Base-by-base conservation (phyloP, 2,329 filamentous ascomycete genomes). In the Alternaria dauci region DNA sequence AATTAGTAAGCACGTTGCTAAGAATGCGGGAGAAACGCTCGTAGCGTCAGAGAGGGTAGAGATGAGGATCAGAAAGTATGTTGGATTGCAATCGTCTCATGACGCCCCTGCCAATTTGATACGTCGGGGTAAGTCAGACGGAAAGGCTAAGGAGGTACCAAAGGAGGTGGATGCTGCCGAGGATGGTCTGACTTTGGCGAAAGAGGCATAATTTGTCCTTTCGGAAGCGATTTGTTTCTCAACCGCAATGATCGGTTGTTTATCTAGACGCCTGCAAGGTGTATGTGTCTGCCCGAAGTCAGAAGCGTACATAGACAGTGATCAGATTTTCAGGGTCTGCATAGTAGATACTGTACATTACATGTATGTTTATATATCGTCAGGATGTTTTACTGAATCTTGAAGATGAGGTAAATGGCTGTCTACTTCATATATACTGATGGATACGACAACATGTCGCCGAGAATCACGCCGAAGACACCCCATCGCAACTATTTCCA, bases 1-100 rank as follows among this genome's bases (percentile, higher is more conserved):
- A 11, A 43, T 67, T 4, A 50, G 51, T 34, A 66, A 62, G 11
- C 56, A 65, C 28, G 6, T 59, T 16, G 43, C 58, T 30, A 61
- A 58, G 14, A 36, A 50, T 8, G 23, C 36, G 28, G 47, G 42
- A 20, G 59, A 59, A 30, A 23, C 23, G 1, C 2, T 44, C 39
- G 26, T 50, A 42, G 28, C 7, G 18, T 7, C n/a, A 1, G 32
- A 12, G n/a, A 48, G 55, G n/a, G 41, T 36, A 4, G 43, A 47
- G 5, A 41, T 54, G 1, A 60, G 23, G 6, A 42, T 66, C 23
- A 52, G 23, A 9, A 62, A 64, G 39, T 66, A 66, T 50, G 48
- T 61, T 16, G 48, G 58, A 4, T 34, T 66, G 8, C 39, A 61
- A 14, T 59, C 63, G 4, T 4, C 42, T 25, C 46, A 54, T 6